Percentiles rank a stretch among this genome's conserved stretches.
Evolutionary conservation across 2,329 filamentous ascomycete genomes (phyloP).

Genomic region (Microcera coccophila): DNA sequence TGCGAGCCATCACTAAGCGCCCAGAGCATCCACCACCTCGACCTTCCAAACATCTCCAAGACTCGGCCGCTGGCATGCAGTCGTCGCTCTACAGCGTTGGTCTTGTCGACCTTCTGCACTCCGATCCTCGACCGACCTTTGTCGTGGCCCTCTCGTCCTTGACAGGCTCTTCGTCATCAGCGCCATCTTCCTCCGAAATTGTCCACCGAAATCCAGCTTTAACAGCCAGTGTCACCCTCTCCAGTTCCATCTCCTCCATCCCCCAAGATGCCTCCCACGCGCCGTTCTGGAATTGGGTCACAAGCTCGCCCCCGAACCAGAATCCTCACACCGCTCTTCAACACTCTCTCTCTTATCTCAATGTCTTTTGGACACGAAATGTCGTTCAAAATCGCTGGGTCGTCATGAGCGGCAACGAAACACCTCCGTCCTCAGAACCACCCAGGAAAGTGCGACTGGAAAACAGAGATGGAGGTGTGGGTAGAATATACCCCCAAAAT

Average conservation of each 20-base stretch:
- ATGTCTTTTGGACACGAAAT: slow-evolving; percentile 37
- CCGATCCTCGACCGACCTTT: slow-evolving; percentile 41
- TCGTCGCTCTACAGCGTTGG: slow-evolving; percentile 28
- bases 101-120: slow-evolving; percentile 39
- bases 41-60: too few species aligned
- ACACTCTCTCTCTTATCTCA: slow-evolving; percentile 30
- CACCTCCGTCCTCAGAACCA: slow-evolving; percentile 29
- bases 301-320: slow-evolving; percentile 14
- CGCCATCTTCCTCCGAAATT: slow-evolving; percentile 21
- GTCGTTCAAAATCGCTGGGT: slow-evolving; percentile 34
- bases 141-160: slow-evolving; percentile 27
- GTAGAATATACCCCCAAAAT: slow-evolving; percentile 20
- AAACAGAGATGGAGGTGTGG: slow-evolving; percentile 17
- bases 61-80: slow-evolving; percentile 20
- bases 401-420: slow-evolving; percentile 38
- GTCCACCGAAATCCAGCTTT: slow-evolving; percentile 40
- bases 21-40: too few species aligned
- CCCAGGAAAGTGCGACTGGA: slow-evolving; percentile 32
- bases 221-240: slow-evolving; percentile 26
- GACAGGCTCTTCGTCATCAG: slow-evolving; percentile 3
- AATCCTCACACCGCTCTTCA: slow-evolving; percentile 12
- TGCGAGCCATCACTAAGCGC: background rate
- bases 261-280: slow-evolving; percentile 28
- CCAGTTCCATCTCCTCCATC: slow-evolving; percentile 29
- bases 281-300: slow-evolving; percentile 40